Conservation (phyloP, 2,329 filamentous ascomycete species). For the Talaromyces verruculosus region DNA sequence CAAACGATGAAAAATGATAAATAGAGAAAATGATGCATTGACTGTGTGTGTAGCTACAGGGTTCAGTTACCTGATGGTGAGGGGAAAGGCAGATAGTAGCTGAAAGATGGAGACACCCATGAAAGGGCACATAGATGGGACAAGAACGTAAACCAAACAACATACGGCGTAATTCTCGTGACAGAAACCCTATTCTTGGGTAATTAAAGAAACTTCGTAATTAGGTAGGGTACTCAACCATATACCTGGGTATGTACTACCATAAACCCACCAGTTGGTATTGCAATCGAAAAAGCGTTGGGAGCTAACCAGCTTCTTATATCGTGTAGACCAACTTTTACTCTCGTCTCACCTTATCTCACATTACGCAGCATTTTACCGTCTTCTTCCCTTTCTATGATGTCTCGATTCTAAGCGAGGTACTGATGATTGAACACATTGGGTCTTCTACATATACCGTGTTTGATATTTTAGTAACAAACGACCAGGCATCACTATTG, state of each 20-base stretch:
- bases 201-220: neutral
- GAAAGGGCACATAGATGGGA: neutral
- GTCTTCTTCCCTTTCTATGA: neutral
- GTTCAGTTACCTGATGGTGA: no score
- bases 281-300: neutral
- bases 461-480: neutral
- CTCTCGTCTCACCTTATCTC: neutral
- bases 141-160: neutral
- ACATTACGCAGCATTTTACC: neutral
- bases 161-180: neutral
- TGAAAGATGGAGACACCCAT: neutral
- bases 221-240: neutral
- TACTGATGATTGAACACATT: neutral
- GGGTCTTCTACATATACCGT: neutral
- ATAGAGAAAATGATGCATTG: neutral
- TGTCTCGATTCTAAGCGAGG: neutral
- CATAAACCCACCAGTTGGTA: neutral
- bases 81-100: neutral
- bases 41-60: neutral
- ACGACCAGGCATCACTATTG: neutral
- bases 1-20: neutral
- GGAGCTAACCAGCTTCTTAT: neutral
- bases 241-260: neutral
- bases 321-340: neutral
- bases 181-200: neutral